Evolutionary conservation across 768 basidiomycete genomes (phyloP), one percentile per base, ranked within the genome.

Genomic region (Pleurotus tuoliensis): DNA sequence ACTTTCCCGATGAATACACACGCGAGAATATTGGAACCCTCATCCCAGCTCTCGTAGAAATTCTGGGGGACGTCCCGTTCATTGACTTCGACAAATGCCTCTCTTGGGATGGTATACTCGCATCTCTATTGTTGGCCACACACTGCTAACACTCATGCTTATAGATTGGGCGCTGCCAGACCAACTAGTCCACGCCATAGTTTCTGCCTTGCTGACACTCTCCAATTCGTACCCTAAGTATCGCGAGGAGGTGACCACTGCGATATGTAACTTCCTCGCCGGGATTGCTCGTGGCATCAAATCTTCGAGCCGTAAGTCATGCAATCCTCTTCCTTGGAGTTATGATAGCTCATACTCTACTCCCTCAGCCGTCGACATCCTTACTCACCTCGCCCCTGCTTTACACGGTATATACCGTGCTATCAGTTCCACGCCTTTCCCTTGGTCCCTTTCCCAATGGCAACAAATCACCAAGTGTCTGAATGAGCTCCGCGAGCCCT

Each of bases 141-240:
- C 30, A 11, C 30, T 11, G 30, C 30, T 34, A 11, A 60, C 24
- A 54, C 44, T 8, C 39, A 47, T 50, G 63, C 13, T 59, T 18
- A n/a, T 58, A 94, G 92, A 91, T 61, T 94, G 92, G 92, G 81
- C 92, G 2, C 76, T 92, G 30, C 87, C 93, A 38, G 90, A 95
- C 69, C 89, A 93, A 64, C 80, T 95, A 40, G 86, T 90, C 1
- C 90, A 79, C 64, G 85, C 88, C 1, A 91, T 86, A 3, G 80
- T 92, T 20, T 88, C 87, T 3, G 88, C 92, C 9, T 73, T 93
- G 6, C 75, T 95, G 45, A 77, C 82, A 51, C 73, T 92, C 18
- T 83, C 88, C 18, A 80, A 76, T 44, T 67, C 73, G 15, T 76
- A 86, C 69, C 67, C 73, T 0, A 69, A 79, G 50, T 77, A 83